These are phyloP conservation scores for Globisporangium recalcitrans DNA, from an alignment of 352 stramenopile species.

Conservation along the genomic window DNA sequence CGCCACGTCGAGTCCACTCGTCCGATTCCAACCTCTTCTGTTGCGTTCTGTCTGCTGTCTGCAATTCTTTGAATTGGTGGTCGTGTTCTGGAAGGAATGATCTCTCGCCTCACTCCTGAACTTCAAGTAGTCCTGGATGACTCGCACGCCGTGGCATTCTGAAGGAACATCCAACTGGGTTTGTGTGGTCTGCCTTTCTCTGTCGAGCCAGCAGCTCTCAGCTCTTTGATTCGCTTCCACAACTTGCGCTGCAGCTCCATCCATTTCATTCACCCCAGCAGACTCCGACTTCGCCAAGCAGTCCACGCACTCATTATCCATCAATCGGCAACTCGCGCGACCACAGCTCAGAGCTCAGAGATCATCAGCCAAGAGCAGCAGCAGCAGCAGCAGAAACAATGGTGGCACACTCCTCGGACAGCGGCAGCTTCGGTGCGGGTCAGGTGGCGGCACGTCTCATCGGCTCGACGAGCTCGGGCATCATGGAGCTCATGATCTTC, in stretches of 20 bases:
- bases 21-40: background rate
- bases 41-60: conserved; percentile 8
- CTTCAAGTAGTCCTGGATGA: conserved; percentile 2
- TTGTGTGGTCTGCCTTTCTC: background rate
- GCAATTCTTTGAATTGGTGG: conserved; percentile 9
- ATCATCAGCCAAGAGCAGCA: conserved; percentile 6
- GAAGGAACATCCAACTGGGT: background rate
- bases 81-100: background rate
- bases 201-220: too few relatives aligned
- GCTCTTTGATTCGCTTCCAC: too few relatives aligned
- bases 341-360: background rate
- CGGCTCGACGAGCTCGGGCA: conserved; percentile 88
- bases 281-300: background rate
- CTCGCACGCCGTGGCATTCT: conserved; percentile 2
- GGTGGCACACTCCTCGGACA: conserved; percentile 46
- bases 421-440: conserved; percentile 32
- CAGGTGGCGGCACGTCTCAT: conserved; percentile 79
- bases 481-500: conserved; percentile 93
- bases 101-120: background rate
- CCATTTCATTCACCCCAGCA: background rate
- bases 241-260: background rate
- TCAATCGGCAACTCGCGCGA: conserved; percentile 17
- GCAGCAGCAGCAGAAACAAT: conserved; percentile 18
- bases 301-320: background rate
- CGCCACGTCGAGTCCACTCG: background rate